Evolutionary conservation across 352 stramenopile species (phyloP).

Genomic region (Saprolegnia diclina): DNA sequence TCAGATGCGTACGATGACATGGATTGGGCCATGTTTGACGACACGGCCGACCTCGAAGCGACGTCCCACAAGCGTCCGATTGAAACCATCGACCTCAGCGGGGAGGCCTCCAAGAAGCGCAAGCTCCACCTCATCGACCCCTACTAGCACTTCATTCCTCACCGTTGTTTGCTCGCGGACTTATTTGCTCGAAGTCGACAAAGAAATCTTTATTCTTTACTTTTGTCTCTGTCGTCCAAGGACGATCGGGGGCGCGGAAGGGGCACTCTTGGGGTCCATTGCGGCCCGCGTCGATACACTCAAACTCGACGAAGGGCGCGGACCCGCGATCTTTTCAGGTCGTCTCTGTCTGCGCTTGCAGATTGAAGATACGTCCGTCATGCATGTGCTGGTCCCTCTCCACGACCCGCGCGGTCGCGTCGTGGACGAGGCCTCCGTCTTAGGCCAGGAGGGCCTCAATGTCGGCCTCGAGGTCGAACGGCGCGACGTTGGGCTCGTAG

Average conservation of each 20-base stretch:
- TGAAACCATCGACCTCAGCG: constrained; percentile 24
- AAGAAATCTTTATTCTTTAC: too few relatives aligned
- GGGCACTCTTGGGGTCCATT: constrained; percentile 9
- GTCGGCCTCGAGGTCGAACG: constrained; percentile 38
- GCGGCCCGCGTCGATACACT: constrained; percentile 7
- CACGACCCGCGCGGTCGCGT: not conserved
- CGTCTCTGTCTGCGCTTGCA: constrained; percentile 1
- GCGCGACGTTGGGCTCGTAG: constrained; percentile 36
- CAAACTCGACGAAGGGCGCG: not conserved
- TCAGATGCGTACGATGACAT: constrained; percentile 22
- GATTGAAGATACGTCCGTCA: constrained; percentile 17
- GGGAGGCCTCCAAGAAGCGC: not conserved
- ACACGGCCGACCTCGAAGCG: constrained; percentile 1
- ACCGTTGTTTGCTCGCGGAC: too few relatives aligned
- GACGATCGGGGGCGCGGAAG: not conserved
- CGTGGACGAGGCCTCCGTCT: not conserved
- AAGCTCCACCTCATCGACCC: not conserved
- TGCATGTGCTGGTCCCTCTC: constrained; percentile 8
- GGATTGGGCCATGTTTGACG: constrained; percentile 22
- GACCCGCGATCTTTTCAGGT: not conserved
- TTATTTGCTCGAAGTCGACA: too few relatives aligned
- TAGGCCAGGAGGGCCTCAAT: constrained; percentile 33
- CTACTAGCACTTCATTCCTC: not conserved
- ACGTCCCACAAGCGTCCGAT: constrained; percentile 1
- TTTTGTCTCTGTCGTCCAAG: too few relatives aligned